Conservation (phyloP, 768 basidiomycete genomes). For the Pleurotus tuoliensis region DNA sequence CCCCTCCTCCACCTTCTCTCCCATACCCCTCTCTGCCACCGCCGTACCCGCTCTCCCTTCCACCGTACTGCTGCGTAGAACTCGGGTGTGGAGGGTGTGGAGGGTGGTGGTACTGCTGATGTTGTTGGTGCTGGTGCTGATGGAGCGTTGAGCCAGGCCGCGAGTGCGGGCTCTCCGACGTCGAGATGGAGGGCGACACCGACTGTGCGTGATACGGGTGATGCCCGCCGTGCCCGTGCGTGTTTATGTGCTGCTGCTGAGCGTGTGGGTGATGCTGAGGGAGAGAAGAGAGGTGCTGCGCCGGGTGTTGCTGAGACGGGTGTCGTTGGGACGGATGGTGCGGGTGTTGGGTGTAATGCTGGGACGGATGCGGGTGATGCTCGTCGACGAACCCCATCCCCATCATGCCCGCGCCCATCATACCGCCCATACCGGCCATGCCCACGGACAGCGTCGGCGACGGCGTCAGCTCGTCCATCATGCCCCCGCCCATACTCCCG, state of each 20-base stretch:
- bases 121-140: neutral
- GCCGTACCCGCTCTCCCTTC: no score
- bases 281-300: slow-evolving; percentile 32
- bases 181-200: slow-evolving; percentile 2
- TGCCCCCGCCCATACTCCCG: no score
- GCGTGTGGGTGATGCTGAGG: neutral
- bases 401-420: no score
- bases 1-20: no score
- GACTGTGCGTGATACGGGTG: neutral
- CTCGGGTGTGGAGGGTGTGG: neutral
- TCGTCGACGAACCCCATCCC: no score
- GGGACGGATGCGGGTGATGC: neutral
- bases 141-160: neutral
- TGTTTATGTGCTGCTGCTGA: no score
- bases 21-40: no score
- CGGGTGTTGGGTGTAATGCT: neutral
- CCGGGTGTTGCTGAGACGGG: slow-evolving; percentile 53
- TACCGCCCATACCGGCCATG: no score
- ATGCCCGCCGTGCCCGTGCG: no score
- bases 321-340: slow-evolving; percentile 7
- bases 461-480: neutral
- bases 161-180: slow-evolving; percentile 6
- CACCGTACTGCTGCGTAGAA: no score
- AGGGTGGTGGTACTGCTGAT: neutral
- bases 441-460: neutral